These are phyloP conservation scores for Herpetomonas tarakana DNA, from an alignment of 208 protist species.

Conservation along the genomic window DNA sequence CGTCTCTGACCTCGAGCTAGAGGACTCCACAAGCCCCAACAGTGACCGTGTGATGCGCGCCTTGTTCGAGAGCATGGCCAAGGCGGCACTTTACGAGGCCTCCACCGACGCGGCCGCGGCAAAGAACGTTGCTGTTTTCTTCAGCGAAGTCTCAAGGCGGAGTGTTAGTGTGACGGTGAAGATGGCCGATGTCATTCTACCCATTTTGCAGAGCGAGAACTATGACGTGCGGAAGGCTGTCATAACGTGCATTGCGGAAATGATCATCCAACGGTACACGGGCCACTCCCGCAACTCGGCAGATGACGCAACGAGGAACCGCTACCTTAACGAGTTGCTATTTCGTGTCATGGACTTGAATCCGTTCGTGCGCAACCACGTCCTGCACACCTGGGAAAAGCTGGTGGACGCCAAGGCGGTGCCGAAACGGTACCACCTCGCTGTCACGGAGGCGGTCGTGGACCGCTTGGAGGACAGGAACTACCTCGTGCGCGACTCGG, in stretches of 20 bases:
- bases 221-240: slow-evolving; percentile 85
- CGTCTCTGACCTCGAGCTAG: slow-evolving; percentile 71
- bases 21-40: slow-evolving; percentile 22
- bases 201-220: slow-evolving; percentile 73
- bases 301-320: slow-evolving; percentile 46
- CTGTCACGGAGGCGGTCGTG: slow-evolving; percentile 60
- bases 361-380: slow-evolving; percentile 85
- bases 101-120: slow-evolving; percentile 41
- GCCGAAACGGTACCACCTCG: slow-evolving; percentile 72
- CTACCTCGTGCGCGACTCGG: slow-evolving; percentile 82
- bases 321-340: slow-evolving; percentile 79
- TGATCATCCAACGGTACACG: slow-evolving; percentile 81
- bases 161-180: slow-evolving; percentile 76
- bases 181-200: slow-evolving; percentile 51
- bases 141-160: slow-evolving; percentile 71
- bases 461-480: slow-evolving; percentile 80
- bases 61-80: slow-evolving; percentile 64
- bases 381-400: slow-evolving; percentile 72
- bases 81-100: slow-evolving; percentile 59
- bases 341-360: slow-evolving; percentile 87
- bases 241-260: slow-evolving; percentile 79
- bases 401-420: slow-evolving; percentile 70
- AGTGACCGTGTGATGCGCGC: slow-evolving; percentile 41
- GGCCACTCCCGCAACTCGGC: slow-evolving; percentile 29
- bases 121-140: slow-evolving; percentile 78